Evolutionary conservation across 495 filamentous ascomycete species (phyloP), one percentile per base, ranked within the genome.

Genomic region (Podospora bellae-mahoneyi): DNA sequence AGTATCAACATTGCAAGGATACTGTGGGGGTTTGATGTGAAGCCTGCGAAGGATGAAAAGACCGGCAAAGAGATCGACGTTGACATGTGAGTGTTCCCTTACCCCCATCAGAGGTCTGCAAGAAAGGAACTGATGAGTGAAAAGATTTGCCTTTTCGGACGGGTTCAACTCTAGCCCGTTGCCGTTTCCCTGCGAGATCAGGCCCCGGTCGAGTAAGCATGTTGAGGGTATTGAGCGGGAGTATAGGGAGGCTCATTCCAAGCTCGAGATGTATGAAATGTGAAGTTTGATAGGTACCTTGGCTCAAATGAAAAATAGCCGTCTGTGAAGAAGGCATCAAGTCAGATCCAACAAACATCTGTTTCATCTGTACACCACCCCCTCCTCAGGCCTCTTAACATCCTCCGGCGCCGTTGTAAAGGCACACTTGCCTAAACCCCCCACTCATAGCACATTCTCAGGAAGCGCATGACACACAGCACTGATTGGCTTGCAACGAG

Each of bases 1-100:
- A 79, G 80, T 65, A 74, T 85, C 19, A 81, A 82, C n/a, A 82
- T 87, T n/a, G 81, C 82, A 1, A 82, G 81, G 5, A 76, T 85
- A 15, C 71, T 87, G 0, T 87, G 85, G 85, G 84, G 70, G 0
- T 84, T 84, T 66, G 67, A 83, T 4, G 77, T 84, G n/a, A 72
- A 72, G 34, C 81, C 84, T 16, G 83, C 80, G 3, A 72, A 78
- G 16, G 80, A 85, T 68, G 73, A 71, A 18, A 48, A 48, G 39
- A 69, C 72, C 10, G 85, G 84, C 0, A 76, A 81, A 30, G 78
- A 84, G 57, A 82, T 86, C 66, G 75, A 78, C 10, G 82, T 83
- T 5, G 80, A 84, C 59, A 85, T 82, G 77, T 80, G 34, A 74
- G 78, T 71, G 0, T 23, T 10, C 9, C 9, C 13, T 48, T 55